phyloP scores from a whole-genome alignment of 768 basidiomycete species.

The Suillus weaverae region DNA sequence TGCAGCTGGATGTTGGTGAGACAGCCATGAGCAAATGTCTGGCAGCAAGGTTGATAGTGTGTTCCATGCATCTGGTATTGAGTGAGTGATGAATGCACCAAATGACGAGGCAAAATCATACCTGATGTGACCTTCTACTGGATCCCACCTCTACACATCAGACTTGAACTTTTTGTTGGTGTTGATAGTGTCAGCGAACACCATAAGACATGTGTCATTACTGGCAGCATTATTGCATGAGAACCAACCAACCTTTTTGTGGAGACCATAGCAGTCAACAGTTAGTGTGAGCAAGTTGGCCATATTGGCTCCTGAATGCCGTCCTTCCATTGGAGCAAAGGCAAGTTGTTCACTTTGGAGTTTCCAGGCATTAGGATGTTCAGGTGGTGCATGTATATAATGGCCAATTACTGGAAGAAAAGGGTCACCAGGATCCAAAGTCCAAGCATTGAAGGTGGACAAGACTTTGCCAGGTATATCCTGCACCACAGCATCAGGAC shows the following conservation, averaged over 20 bases:
- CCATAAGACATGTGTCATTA: neutral
- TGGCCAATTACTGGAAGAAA: constrained; percentile 21
- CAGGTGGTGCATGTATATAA: constrained; percentile 7
- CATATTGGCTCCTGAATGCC: constrained; percentile 20
- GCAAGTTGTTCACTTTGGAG: constrained; percentile 10
- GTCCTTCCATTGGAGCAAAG: constrained; percentile 6
- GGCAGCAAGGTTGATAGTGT: constrained; percentile 29
- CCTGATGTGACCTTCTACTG: neutral
- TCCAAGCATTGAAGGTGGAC: constrained; percentile 19
- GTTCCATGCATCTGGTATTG: constrained; percentile 34
- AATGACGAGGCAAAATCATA: neutral
- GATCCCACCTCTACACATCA: neutral
- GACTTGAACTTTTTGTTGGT: neutral
- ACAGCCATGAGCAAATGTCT: constrained; percentile 28
- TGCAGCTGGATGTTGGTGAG: constrained; percentile 14
- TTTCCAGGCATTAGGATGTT: constrained; percentile 6
- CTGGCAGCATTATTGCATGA: neutral
- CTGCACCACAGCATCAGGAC: too few relatives aligned
- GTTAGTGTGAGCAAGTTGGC: constrained; percentile 11
- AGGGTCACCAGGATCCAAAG: constrained; percentile 15
- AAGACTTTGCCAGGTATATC: constrained; percentile 2
- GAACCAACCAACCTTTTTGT: neutral
- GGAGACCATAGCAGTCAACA: constrained; percentile 17
- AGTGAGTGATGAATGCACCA: too few relatives aligned
- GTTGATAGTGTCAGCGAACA: neutral